Base-by-base conservation (phyloP, 2,329 filamentous ascomycete species). In the Cladosporium sp. region DNA sequence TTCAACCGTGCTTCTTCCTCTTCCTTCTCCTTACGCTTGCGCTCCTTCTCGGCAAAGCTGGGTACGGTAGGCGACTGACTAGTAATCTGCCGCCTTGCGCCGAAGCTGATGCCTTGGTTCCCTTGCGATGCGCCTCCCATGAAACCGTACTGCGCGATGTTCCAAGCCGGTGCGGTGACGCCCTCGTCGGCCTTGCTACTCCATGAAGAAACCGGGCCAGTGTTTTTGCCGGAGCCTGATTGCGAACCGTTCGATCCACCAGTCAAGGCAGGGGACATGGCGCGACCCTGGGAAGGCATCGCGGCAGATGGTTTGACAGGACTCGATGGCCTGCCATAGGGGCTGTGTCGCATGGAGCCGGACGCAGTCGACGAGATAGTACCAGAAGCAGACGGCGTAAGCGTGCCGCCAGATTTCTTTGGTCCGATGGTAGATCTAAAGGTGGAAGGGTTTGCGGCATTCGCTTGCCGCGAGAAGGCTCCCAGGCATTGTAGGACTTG, bases 51-150 rank as follows among this genome's bases (percentile, higher is more conserved):
- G 3, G 85, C 87, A 58, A 90, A 62, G 65, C 77, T 92, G 1
- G 91, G 90, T 9, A 97, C 89, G 43, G 80, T 70, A 4, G 93
- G 93, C 32, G 82, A 78, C 11, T 89, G 82, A 62, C 80, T 89
- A 8, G 91, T 97, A 66, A 98, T 97, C 72, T 98, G 93, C 55
- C 93, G 83, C 62, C 91, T 82, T 14, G 85, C 89, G 52, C 93
- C 93, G 70, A 97, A 97, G 9, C 88, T 83, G 61, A 98, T 89
- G 14, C 93, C 93, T 56, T 96, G 83, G 63, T 95, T 97, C 3
- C 89, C 92, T 69, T 98, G 93, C 64, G 89, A 96, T 22, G 93
- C 93, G 45, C 93, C 93, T 54, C 93, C 93, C 86, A 97, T 93
- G 71, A 96, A 98, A 7, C 93, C 91, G 67, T 98, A 98, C 68